Base-by-base conservation (phyloP, 2,329 filamentous ascomycete species). In the Cyphellophora europaea region DNA sequence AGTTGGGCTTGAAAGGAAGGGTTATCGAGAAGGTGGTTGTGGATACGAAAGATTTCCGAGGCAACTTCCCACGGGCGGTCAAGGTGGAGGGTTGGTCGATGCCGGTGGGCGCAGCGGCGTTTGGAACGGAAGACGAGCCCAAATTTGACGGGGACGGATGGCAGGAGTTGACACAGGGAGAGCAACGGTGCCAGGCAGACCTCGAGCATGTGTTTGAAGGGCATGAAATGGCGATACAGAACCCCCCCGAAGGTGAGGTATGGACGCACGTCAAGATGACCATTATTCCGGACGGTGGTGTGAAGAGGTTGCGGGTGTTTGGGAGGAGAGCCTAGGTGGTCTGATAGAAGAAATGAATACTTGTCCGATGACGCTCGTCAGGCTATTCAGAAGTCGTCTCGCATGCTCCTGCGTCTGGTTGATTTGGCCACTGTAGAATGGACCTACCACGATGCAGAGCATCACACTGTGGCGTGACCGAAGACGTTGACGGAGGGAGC, bases 231-330 rank as follows among this genome's bases (percentile, higher is more conserved):
- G 47, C 44, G 6, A 47, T 30, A 5, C 42, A 37, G 11, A 36
- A 83, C 49, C 88, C 87, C 56, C 84, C 84, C 27, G 84, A 76
- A 82, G 15, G 72, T 74, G 69, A 66, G 53, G 62, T 67, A 2
- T 82, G 85, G 52, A 86, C 82, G 10, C 87, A 91, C 61, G 77
- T 88, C 14, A 95, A 93, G 71, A 67, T 96, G 55, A 82, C 85
- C 19, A 91, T 95, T 55, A 85, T 94, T 48, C 89, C 89, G 0
- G 88, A 96, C 58, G 88, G 89, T 19, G 88, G 89, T 15, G 82
- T 95, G 3, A 94, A 93, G 74, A 69, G 88, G 45, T 72, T 95
- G 46, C 74, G 86, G 30, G 76, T 89, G 2, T 78, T 83, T 57
- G 84, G 81, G 2, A 77, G 71, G 52, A 68, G 77, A 47, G 63